Evolutionary conservation across 257 asterid species (phyloP).

Genomic region (Jacaranda copaia): DNA sequence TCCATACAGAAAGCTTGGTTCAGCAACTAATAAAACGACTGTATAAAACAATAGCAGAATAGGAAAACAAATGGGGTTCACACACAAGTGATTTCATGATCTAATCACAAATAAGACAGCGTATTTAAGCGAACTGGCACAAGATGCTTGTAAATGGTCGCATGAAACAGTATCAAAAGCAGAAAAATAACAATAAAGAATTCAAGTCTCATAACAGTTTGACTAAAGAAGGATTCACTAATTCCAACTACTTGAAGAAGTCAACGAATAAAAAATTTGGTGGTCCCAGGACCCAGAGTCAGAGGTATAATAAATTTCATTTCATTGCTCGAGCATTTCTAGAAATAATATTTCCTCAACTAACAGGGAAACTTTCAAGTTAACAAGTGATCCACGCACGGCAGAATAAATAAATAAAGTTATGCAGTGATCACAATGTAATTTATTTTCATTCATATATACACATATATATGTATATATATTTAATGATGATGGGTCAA

Average conservation of each 20-base stretch:
- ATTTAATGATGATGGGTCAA: constrained; percentile 7
- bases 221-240: constrained; percentile 1
- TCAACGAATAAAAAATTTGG: constrained; percentile 11
- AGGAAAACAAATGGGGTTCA: constrained; percentile 3
- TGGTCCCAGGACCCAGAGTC: neutral
- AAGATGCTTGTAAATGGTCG: neutral
- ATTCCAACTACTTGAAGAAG: constrained; percentile 28
- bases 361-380: neutral
- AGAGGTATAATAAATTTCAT: neutral
- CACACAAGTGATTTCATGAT: neutral
- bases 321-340: neutral
- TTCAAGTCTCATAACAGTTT: neutral
- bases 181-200: neutral
- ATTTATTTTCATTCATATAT: neutral
- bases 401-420: neutral
- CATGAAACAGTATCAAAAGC: neutral
- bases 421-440: too few relatives aligned
- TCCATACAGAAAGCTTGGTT: constrained; percentile 25
- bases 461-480: too few relatives aligned
- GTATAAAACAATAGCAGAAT: constrained; percentile 8
- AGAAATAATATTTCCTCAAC: too few relatives aligned
- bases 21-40: constrained; percentile 21
- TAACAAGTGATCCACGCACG: neutral
- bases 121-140: neutral
- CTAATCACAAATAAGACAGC: neutral